phyloP scores from a whole-genome alignment of 2,329 filamentous ascomycete genomes.

The Ilyonectria mors-panacis region DNA sequence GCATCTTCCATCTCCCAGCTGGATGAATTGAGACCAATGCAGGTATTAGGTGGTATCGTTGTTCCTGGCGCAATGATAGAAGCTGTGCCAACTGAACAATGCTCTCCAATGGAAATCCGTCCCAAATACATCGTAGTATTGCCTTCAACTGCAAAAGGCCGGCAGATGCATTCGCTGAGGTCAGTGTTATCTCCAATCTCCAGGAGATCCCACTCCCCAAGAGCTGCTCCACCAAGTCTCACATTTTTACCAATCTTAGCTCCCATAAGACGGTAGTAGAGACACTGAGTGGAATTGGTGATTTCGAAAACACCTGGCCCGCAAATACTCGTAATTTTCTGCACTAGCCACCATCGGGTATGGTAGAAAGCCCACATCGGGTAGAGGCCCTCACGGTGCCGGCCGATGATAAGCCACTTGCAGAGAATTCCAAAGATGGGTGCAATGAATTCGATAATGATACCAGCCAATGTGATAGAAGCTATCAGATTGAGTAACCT shows the following conservation, averaged over 20 bases:
- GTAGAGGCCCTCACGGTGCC: slow-evolving; percentile 66
- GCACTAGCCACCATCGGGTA: slow-evolving; percentile 71
- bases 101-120: slow-evolving; percentile 63
- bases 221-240: slow-evolving; percentile 57
- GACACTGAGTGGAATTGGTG: slow-evolving; percentile 55
- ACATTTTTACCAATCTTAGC: slow-evolving; percentile 68
- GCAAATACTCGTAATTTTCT: slow-evolving; percentile 66
- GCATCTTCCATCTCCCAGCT: slow-evolving; percentile 68
- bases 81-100: slow-evolving; percentile 62
- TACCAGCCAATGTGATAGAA: slow-evolving; percentile 59
- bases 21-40: slow-evolving; percentile 70
- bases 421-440: slow-evolving; percentile 64
- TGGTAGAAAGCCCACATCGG: slow-evolving; percentile 74
- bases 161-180: slow-evolving; percentile 63
- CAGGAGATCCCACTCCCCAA: slow-evolving; percentile 71
- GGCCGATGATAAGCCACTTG: slow-evolving; percentile 70
- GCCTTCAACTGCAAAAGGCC: slow-evolving; percentile 68
- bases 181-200: slow-evolving; percentile 65
- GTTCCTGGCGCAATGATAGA: slow-evolving; percentile 68
- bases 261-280: slow-evolving; percentile 68
- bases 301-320: slow-evolving; percentile 63
- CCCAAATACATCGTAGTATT: slow-evolving; percentile 72
- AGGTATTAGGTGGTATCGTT: slow-evolving; percentile 62
- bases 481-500: slow-evolving; percentile 64
- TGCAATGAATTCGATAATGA: slow-evolving; percentile 56